Conservation (phyloP, 2,329 filamentous ascomycete genomes). For the Talaromyces atroroseus region DNA sequence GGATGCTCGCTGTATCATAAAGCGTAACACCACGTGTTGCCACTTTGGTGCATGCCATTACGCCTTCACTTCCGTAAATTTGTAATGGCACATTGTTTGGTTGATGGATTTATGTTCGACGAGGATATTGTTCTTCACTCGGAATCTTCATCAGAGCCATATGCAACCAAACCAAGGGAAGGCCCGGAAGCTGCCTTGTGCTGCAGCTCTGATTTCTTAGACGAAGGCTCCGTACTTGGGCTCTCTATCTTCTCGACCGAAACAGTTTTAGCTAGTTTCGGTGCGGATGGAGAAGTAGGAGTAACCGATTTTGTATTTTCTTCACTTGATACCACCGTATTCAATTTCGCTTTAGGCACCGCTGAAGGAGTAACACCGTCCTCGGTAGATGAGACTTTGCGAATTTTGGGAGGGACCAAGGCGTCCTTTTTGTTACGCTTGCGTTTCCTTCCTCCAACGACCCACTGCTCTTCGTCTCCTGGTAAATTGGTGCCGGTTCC, state of each 20-base stretch:
- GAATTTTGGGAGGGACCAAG: constrained; percentile 37
- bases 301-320: not conserved
- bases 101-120: not conserved
- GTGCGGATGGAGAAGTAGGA: not conserved
- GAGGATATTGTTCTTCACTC: constrained; percentile 9
- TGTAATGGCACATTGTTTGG: not conserved
- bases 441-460: constrained; percentile 46
- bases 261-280: not conserved
- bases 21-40: too few species aligned
- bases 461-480: constrained; percentile 45
- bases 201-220: not conserved
- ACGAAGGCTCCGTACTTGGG: not conserved
- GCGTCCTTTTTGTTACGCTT: constrained; percentile 45
- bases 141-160: constrained; percentile 38
- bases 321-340: not conserved
- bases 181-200: constrained; percentile 20
- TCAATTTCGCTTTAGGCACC: constrained; percentile 11
- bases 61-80: not conserved
- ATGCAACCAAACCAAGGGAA: constrained; percentile 32
- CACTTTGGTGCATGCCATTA: constrained; percentile 43
- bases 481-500: constrained; percentile 19
- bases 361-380: constrained; percentile 13
- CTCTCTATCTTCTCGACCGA: not conserved
- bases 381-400: constrained; percentile 33
- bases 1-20: too few species aligned